Evolutionary conservation across 306 rosid genomes (phyloP), one percentile per base, ranked within the genome.

Genomic region (Styphnolobium japonicum): DNA sequence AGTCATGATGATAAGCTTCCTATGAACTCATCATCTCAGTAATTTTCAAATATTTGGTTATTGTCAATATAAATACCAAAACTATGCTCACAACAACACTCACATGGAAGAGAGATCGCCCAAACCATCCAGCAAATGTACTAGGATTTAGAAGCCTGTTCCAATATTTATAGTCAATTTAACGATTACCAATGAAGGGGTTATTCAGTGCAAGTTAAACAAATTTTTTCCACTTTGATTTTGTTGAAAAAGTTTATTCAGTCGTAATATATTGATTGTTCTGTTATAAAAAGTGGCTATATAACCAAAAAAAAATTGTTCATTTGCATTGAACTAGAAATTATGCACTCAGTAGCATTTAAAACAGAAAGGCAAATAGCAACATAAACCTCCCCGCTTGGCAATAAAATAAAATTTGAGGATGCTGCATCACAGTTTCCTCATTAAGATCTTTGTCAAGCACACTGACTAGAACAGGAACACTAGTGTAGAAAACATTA

Each of bases 71-170:
- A 43, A 58, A 36, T 40, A 31, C 68, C 31, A 77, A 63, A 71
- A 23, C 12, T 70, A 48, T 14, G 40, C 29, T 67, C 36, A 67
- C 22, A 86, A 79, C 46, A 81, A 75, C 37, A 83, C 99, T 96
- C 87, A 93, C 99, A 83, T 93, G 98, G 85, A 88, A 96, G 80
- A 96, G 94, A 70, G 99, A 93, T 85, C 97, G 88, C 40, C 98
- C 97, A 78, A 96, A 91, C 99, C 98, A 96, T 85, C 99, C 99
- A 73, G 97, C 99, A 83, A 96, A 93, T 73, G 99, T 96, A 77
- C 97, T 96, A 56, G 99, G 99, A 81, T 93, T 96, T 68, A 96
- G 80, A 85, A 96, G 92, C 94, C 97, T 96, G 96, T 81, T 79
- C 57, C 78, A 82, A 72, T 36, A 67, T 69, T 40, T 39, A 33